These are phyloP conservation scores for Byssochlamys sp. DNA, from an alignment of 2,329 filamentous ascomycete species.

Conservation along the genomic window DNA sequence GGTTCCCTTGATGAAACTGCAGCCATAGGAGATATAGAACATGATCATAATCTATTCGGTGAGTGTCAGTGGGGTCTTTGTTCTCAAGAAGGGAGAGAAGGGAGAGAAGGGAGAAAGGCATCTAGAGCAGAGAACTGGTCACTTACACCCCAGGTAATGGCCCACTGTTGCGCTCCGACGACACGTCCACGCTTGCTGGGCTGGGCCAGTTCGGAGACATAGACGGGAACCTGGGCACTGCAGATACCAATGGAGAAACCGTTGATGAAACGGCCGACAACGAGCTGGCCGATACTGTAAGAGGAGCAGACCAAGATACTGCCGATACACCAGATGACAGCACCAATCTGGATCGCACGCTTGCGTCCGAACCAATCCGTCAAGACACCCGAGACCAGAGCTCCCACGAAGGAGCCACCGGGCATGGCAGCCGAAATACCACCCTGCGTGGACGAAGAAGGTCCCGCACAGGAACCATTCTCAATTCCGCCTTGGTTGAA, in stretches of 20 bases:
- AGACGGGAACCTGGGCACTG: constrained; percentile 61
- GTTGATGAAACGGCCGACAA: constrained; percentile 60
- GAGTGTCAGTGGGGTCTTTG: not conserved
- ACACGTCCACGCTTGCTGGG: constrained; percentile 50
- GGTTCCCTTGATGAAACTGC: constrained; percentile 49
- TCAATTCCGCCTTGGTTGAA: constrained; percentile 48
- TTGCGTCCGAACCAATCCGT: constrained; percentile 49
- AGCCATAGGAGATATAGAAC: constrained; percentile 56
- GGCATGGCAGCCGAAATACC: constrained; percentile 67
- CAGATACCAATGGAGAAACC: constrained; percentile 66
- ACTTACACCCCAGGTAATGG: constrained; percentile 55
- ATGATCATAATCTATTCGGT: constrained; percentile 49
- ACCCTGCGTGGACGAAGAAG: constrained; percentile 49
- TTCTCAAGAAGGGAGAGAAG: not conserved
- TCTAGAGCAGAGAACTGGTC: not conserved
- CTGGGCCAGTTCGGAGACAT: constrained; percentile 57
- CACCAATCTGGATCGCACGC: constrained; percentile 44
- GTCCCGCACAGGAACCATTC: constrained; percentile 36
- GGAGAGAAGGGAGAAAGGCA: not conserved
- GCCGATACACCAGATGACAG: constrained; percentile 45
- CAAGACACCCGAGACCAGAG: constrained; percentile 45
- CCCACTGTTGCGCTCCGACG: constrained; percentile 64
- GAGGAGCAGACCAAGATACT: constrained; percentile 53
- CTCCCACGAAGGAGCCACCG: constrained; percentile 58
- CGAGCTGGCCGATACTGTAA: constrained; percentile 60